phyloP scores from a whole-genome alignment of 441 rosid genomes.

The Raphanus hybrid region DNA sequence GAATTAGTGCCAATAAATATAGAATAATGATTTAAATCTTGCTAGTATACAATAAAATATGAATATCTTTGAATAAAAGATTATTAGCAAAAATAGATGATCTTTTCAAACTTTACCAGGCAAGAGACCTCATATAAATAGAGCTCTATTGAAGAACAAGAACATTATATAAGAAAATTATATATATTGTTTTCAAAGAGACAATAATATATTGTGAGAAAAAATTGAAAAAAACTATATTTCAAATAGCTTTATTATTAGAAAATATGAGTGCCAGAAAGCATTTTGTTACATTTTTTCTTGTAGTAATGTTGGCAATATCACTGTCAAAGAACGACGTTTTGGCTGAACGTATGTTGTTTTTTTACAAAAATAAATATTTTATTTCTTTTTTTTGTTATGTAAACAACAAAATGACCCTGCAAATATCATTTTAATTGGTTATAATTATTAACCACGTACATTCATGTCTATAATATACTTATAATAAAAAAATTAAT shows the following conservation, averaged over 20 bases:
- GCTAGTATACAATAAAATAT: not conserved
- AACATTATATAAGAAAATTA: not conserved
- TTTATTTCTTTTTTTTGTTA: not conserved
- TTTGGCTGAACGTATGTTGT: not conserved
- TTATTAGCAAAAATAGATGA: not conserved
- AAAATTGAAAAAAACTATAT: not conserved
- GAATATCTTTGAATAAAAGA: not conserved
- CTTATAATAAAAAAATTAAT: not conserved
- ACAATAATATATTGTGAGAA: not conserved
- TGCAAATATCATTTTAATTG: not conserved
- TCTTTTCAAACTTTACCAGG: not conserved
- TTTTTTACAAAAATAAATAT: not conserved
- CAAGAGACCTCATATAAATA: not conserved
- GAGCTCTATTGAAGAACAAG: not conserved
- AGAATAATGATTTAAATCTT: not conserved
- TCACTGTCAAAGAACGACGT: not conserved
- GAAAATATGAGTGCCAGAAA: not conserved
- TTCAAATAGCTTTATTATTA: not conserved
- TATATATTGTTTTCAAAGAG: not conserved
- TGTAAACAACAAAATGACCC: not conserved
- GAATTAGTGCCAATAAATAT: not conserved
- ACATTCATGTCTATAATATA: not conserved
- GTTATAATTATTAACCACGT: not conserved
- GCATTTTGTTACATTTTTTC: not conserved
- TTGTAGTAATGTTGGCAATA: not conserved